These are phyloP conservation scores for Keqinozyma sinolaborantium DNA, from an alignment of 1,139 yeast species.

Conservation along the genomic window DNA sequence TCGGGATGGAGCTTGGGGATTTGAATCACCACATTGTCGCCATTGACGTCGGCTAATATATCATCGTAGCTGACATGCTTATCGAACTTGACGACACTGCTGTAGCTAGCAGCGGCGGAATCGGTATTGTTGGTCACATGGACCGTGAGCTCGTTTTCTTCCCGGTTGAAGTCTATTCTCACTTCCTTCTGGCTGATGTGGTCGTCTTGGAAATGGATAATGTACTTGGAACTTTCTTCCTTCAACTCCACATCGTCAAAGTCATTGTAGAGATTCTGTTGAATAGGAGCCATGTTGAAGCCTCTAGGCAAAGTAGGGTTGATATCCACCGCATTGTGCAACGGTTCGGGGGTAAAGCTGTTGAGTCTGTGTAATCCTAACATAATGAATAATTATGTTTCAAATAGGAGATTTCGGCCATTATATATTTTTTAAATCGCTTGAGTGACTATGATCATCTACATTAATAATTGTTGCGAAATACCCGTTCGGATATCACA, in stretches of 20 bases:
- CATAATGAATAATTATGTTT: neutral
- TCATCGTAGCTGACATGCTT: constrained; percentile 20
- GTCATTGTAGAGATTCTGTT: constrained; percentile 14
- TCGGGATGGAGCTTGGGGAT: constrained; percentile 24
- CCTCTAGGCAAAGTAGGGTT: neutral
- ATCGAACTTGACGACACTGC: constrained; percentile 20
- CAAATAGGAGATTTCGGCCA: neutral
- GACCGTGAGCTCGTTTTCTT: constrained; percentile 20
- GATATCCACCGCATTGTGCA: neutral
- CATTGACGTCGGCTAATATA: constrained; percentile 18
- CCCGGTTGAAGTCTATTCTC: constrained; percentile 20
- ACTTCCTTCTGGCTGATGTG: constrained; percentile 19
- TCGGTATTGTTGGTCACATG: constrained; percentile 4
- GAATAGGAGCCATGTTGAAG: neutral
- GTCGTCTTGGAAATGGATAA: constrained; percentile 18
- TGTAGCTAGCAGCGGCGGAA: constrained; percentile 13
- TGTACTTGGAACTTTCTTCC: constrained; percentile 20
- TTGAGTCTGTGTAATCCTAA: neutral
- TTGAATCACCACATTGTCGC: constrained; percentile 16
- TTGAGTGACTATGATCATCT: neutral
- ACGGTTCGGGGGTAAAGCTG: neutral
- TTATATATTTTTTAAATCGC: neutral
- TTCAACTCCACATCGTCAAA: constrained; percentile 19
- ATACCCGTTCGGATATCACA: too few relatives aligned
- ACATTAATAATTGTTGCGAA: neutral